Conservation (phyloP, 805 yeast genomes). For the Candida silvicultrix region DNA sequence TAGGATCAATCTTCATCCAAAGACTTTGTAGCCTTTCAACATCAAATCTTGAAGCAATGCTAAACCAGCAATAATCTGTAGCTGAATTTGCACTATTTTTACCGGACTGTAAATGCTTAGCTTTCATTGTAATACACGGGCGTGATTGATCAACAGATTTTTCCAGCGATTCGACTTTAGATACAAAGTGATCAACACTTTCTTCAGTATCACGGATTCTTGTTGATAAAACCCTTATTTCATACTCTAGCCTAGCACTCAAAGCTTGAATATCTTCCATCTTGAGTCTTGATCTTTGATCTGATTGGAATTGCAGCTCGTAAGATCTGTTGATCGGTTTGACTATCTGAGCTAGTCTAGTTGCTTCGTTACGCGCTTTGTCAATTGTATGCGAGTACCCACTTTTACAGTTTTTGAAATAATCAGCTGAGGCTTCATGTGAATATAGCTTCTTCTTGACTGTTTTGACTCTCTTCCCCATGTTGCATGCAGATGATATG, state of each 20-base stretch:
- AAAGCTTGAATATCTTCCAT: slow-evolving; percentile 46
- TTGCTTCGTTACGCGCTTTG: neutral
- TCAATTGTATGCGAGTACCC: neutral
- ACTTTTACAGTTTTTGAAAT: neutral
- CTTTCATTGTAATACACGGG: neutral
- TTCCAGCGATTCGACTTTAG: slow-evolving; percentile 30
- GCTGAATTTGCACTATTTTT: neutral
- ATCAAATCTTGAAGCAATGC: neutral
- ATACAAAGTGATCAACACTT: slow-evolving; percentile 39
- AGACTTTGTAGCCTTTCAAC: neutral
- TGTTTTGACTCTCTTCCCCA: slow-evolving; percentile 8
- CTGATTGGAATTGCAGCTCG: slow-evolving; percentile 16
- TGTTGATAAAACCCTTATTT: slow-evolving; percentile 48
- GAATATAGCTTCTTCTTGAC: slow-evolving; percentile 2
- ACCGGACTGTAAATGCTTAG: too few relatives aligned
- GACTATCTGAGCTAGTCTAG: slow-evolving; percentile 8
- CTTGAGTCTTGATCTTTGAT: slow-evolving; percentile 31
- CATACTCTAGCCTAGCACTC: slow-evolving; percentile 59
- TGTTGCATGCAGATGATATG: slow-evolving; percentile 5
- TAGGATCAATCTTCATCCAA: slow-evolving; percentile 2
- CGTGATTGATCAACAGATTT: slow-evolving; percentile 5
- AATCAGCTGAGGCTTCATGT: neutral
- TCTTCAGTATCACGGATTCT: slow-evolving; percentile 67
- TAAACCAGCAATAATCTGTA: neutral
- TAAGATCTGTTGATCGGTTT: slow-evolving; percentile 15